Base-by-base conservation (phyloP, 164 flowering plant species). In the Cinnamomum chago region DNA sequence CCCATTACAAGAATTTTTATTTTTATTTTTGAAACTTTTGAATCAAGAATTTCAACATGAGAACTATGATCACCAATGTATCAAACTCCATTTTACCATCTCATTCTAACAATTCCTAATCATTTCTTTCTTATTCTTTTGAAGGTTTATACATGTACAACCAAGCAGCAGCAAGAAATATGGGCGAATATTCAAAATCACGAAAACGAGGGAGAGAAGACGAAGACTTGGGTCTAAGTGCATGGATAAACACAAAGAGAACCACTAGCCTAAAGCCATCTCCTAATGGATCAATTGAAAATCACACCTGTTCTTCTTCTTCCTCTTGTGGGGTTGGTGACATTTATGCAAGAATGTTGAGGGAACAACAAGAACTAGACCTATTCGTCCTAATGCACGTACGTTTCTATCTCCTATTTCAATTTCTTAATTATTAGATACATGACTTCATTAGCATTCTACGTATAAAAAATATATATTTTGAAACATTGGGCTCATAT, bases 131-230 rank as follows among this genome's bases (percentile, higher is more conserved):
- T 40, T 47, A 15, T 17, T 15, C 14, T 30, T 67, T 17, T 67
- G 18, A 33, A 73, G 68, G 69, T 47, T 22, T 35, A 15, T 27
- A 20, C 50, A 50, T 73, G 58, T 23, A 33, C 7, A 28, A 50
- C 35, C 47, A 73, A 50, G 68, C 27, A 62, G 67, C 0, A 58
- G 67, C 30, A 23, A 67, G 27, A 17, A 62, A 40, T 24, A 14
- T 15, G 5, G 15, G 11, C 2, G 77, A 67, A 51, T 14, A 47
- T 52, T 62, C 71, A 52, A 67, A 15, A 47, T 69, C 50, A 11
- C 50, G 50, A 30, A 75, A 75, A 30, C 67, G 77, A 50, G 73
- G 68, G 62, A 75, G 77, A 70, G 77, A 75, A 22, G 77, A 67
- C 4, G 68, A 27, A 65, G 69, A 67, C 14, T 22, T 35, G 33